Evolutionary conservation across 2,329 filamentous ascomycete genomes (phyloP).

Genomic region (Fusarium caatingaense): DNA sequence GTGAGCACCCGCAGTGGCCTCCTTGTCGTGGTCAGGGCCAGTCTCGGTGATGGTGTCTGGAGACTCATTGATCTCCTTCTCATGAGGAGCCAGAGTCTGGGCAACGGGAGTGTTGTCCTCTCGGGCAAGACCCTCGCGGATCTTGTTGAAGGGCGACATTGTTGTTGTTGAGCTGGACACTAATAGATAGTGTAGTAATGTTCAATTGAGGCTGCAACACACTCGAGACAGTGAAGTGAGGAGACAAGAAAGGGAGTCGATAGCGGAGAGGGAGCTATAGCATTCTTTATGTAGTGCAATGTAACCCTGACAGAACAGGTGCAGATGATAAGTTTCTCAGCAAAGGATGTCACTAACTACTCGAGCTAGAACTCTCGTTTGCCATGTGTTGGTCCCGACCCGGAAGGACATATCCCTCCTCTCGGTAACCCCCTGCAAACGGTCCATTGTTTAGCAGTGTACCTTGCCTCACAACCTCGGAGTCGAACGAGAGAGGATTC

Average conservation of each 20-base stretch:
- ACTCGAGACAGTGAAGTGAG: neutral
- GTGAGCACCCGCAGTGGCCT: conserved; percentile 16
- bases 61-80: conserved; percentile 18
- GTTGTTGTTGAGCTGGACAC: conserved; percentile 9
- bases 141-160: conserved; percentile 39
- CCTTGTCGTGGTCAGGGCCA: conserved; percentile 21
- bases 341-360: neutral
- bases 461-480: neutral
- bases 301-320: conserved; percentile 19
- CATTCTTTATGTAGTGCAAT: conserved; percentile 29
- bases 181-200: conserved; percentile 1
- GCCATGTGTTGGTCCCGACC: conserved; percentile 10
- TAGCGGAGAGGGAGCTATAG: conserved; percentile 1
- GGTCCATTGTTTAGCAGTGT: neutral
- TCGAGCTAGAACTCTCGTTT: neutral
- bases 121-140: conserved; percentile 24
- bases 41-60: conserved; percentile 9
- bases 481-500: neutral
- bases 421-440: conserved; percentile 6
- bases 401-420: conserved; percentile 4
- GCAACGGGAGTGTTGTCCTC: conserved; percentile 24
- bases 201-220: conserved; percentile 5
- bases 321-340: neutral
- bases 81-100: conserved; percentile 22
- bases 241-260: neutral